phyloP scores from a whole-genome alignment of 2,329 filamentous ascomycete genomes.

The Colletotrichum spinosum region DNA sequence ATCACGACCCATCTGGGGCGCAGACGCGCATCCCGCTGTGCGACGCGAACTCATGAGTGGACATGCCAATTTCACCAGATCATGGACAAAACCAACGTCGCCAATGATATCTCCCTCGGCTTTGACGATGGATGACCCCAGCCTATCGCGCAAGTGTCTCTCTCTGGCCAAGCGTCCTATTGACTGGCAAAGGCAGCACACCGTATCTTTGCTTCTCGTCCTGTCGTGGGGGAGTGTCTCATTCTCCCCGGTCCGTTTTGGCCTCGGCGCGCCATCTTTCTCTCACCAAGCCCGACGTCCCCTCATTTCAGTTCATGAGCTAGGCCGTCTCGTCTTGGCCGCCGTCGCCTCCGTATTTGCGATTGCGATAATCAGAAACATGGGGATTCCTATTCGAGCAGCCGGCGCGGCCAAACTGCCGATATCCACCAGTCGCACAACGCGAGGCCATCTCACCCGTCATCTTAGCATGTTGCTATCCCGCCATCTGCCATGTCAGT shows the following conservation, averaged over 20 bases:
- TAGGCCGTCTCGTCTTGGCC: not conserved
- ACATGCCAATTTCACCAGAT: slow-evolving; percentile 1
- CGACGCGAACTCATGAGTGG: slow-evolving; percentile 7
- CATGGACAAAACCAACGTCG: slow-evolving; percentile 1
- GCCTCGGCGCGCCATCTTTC: slow-evolving; percentile 19
- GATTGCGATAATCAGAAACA: slow-evolving; percentile 16
- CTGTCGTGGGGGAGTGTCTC: too few relatives aligned
- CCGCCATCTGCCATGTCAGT: slow-evolving; percentile 12
- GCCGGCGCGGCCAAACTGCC: slow-evolving; percentile 2
- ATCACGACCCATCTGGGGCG: slow-evolving; percentile 16
- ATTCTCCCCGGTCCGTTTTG: slow-evolving; percentile 13
- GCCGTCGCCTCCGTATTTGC: not conserved
- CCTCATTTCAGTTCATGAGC: slow-evolving; percentile 18
- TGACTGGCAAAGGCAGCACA: slow-evolving; percentile 12
- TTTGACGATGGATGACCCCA: not conserved
- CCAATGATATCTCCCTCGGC: slow-evolving; percentile 3
- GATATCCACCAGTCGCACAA: slow-evolving; percentile 35
- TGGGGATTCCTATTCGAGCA: slow-evolving; percentile 11
- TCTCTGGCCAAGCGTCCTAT: slow-evolving; percentile 11
- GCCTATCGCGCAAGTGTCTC: slow-evolving; percentile 23
- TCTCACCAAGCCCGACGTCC: not conserved
- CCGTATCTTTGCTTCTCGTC: not conserved
- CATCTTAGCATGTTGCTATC: not conserved
- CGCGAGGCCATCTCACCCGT: not conserved
- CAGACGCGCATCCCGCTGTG: slow-evolving; percentile 16